Base-by-base conservation (phyloP, 2,329 filamentous ascomycete genomes). In the Fusarium paranaense region DNA sequence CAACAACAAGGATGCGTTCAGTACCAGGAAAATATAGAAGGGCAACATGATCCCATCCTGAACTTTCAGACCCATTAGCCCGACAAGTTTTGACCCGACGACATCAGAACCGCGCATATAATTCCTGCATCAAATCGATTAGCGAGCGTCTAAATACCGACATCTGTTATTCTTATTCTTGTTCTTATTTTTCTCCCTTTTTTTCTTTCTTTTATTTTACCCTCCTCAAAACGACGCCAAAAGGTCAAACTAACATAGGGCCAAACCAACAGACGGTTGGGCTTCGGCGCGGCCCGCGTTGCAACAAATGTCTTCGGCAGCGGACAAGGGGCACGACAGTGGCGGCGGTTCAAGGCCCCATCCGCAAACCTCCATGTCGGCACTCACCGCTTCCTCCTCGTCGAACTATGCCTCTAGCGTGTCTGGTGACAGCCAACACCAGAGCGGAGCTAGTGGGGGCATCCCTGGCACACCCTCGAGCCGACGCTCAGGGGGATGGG, bases 401-500 rank as follows among this genome's bases (percentile, higher is more conserved):
- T 76, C 73, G 1, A 75, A 71, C 67, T 76, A 76, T 54, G 50
- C 73, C 67, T 66, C 64, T 66, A 76, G 73, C 62, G 73, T 75
- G 45, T 76, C 73, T 18, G 75, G 72, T 32, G 72, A 66, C 64
- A 66, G 69, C 62, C 70, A 64, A 20, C 58, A 66, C 37, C 70
- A 67, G 63, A 72, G 70, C 32, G 70, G 65, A 61, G 27, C 50
- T 33, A 54, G 50, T 6, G 56, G 56, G 69, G 74, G 70, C 11
- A 38, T 71, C 32, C 75, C 75, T 60, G 75, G 75, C 63, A 77
- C 75, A 22, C 75, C 75, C 35, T 35, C 66, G 35, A 76, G 66
- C 68, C 56, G 71, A 64, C 71, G 66, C 60, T 77, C 75, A 56
- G 75, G 75, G 6, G 75, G 66, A 73, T 77, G 75, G 75, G 68